Evolutionary conservation across 2,329 filamentous ascomycete species (phyloP), one percentile per base, ranked within the genome.

Genomic region (Clarireedia hainanense): DNA sequence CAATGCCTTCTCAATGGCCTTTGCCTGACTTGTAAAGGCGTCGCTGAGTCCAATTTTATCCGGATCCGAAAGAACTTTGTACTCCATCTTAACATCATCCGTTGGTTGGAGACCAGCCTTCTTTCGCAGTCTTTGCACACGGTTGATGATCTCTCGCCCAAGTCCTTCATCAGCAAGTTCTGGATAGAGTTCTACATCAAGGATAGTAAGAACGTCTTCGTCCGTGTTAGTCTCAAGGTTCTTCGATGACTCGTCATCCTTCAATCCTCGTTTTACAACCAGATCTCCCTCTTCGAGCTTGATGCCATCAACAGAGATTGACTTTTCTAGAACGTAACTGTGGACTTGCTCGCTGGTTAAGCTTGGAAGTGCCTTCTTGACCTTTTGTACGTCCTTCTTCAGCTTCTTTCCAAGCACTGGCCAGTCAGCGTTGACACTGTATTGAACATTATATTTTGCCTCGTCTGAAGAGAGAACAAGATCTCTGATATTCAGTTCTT

Each of bases 31-130:
- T 61, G 81, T 76, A 67, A 95, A 90, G 2, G 85, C 84, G 54
- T 79, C 76, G 56, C 79, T 81, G 24, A 96, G 71, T 5, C 89
- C 89, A 57, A 91, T 79, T 46, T 82, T 79, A 2, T 94, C 88
- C 0, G 89, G 88, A 67, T 96, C 91, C 6, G 82, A 79, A 49
- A 95, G 74, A 5, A 97, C 83, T 57, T 79, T 79, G 74, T 96
- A 97, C 71, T 95, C 88, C 88, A 99, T 96, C 74, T 87, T 89
- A 60, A 99, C 85, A 68, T 97, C 94, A 68, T 99, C 94, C 0
- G 92, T 97, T 1, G 91, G 84, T 61, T 91, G 83, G 52, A 99
- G 77, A 0, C 90, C 90, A 6, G 91, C 91, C 76, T 94, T 94
- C 81, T 99, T 99, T 62, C 94, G 85, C 60, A 97, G 77, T 63